Evolutionary conservation across 2,329 filamentous ascomycete genomes (phyloP).

Genomic region (Cladosporium sp.): DNA sequence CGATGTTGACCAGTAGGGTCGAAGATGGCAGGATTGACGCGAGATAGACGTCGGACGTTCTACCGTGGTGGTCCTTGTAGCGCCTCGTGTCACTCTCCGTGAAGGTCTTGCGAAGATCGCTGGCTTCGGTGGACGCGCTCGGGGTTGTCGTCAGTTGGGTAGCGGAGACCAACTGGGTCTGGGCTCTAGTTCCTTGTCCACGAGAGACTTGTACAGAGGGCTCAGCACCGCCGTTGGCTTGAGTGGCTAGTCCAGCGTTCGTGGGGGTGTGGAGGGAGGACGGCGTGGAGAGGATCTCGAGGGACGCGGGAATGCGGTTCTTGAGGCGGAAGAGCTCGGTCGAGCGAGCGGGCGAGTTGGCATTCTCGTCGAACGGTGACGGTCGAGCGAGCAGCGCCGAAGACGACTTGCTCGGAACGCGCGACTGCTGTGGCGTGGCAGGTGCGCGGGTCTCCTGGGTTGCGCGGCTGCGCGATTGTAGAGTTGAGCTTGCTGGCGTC

Average conservation of each 20-base stretch:
- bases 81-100: slow-evolving; percentile 10
- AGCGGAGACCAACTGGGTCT: too few relatives aligned
- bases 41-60: too few relatives aligned
- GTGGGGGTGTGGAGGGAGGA: not conserved
- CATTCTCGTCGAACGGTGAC: slow-evolving; percentile 3
- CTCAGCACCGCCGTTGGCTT: slow-evolving; percentile 25
- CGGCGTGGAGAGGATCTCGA: not conserved
- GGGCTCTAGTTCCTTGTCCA: not conserved
- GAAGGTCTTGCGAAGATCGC: slow-evolving; percentile 1
- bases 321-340: slow-evolving; percentile 6
- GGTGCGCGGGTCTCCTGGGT: not conserved
- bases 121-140: not conserved
- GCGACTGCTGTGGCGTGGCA: not conserved
- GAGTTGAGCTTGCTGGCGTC: not conserved
- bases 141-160: not conserved
- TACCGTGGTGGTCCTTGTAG: slow-evolving; percentile 8
- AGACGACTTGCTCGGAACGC: not conserved
- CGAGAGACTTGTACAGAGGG: not conserved
- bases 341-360: not conserved
- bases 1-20: too few relatives aligned
- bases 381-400: slow-evolving; percentile 4
- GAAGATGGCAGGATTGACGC: too few relatives aligned
- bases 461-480: not conserved
- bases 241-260: slow-evolving; percentile 1
- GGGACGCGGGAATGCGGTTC: slow-evolving; percentile 1